Evolutionary conservation across 2,329 filamentous ascomycete species (phyloP).

Genomic region (Sclerotinia sclerotiorum): DNA sequence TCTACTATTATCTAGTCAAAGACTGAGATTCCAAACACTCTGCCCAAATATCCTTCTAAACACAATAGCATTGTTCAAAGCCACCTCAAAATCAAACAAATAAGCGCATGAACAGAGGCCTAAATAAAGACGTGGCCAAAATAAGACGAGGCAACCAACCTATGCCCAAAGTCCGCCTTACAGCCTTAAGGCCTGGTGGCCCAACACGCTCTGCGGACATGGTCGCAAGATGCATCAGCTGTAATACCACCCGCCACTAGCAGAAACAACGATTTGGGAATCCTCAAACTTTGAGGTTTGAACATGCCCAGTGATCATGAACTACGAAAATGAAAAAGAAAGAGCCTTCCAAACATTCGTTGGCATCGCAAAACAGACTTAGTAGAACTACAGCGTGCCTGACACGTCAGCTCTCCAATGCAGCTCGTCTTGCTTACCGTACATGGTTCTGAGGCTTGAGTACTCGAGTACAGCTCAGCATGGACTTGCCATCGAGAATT

Average conservation of each 20-base stretch:
- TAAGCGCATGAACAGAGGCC: not conserved
- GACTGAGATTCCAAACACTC: not conserved
- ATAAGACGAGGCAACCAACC: not conserved
- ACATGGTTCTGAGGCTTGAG: not conserved
- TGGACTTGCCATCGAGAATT: not conserved
- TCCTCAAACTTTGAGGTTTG: no score
- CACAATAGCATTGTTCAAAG: not conserved
- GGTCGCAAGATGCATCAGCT: not conserved
- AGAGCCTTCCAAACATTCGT: not conserved
- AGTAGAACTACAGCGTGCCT: not conserved
- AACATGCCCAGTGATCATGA: no score
- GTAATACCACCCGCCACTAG: not conserved
- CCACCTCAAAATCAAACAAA: not conserved
- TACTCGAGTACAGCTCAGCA: not conserved
- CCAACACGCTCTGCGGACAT: not conserved
- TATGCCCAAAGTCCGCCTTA: not conserved
- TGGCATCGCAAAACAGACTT: not conserved
- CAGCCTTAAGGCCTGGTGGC: not conserved
- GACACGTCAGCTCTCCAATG: conserved; percentile 3
- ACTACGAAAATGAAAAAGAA: not conserved
- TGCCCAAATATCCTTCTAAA: not conserved
- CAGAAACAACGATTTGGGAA: not conserved
- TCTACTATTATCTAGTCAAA: no score
- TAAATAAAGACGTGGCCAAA: not conserved
- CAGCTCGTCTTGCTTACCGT: not conserved